Evolutionary conservation across 805 yeast genomes (phyloP), one percentile per base, ranked within the genome.

Genomic region (Candida palmyrensis): DNA sequence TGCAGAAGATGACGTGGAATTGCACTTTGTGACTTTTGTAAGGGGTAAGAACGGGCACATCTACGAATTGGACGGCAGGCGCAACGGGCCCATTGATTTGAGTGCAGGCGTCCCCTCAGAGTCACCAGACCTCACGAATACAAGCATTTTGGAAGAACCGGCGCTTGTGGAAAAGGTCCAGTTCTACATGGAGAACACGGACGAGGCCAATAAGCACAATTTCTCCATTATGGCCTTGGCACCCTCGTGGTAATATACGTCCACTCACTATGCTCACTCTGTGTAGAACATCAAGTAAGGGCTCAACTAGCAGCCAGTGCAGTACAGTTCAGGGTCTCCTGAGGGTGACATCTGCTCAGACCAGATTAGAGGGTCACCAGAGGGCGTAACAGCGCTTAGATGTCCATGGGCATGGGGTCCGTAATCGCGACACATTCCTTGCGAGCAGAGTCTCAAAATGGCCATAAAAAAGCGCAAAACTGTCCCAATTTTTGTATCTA

Each of bases 41-140:
- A 77, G 73, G 45, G 68, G 71, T 16, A 69, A 75, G 41, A 75
- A 73, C 6, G 22, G 22, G n/a, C 75, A 74, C 38, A 50, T 90
- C 14, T 85, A 76, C 48, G 97, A 90, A 57, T 67, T 90, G 22
- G 98, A 90, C 51, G 98, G 98, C 1, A 71, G 97, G 42, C 68
- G 94, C 42, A 57, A 57, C 22, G 92, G 95, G 0, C 87, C 96
- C 0, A 66, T 80, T 22, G 76, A 72, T 38, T 59, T 87, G 25
- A 88, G 71, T 0, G 79, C 4, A 33, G 44, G 39, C 1, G 40
- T 51, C 1, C 26, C 33, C 5, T 47, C 57, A 5, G 52, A 47
- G 2, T 62, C 58, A 3, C 52, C 42, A 4, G 41, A 47, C 1
- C n/a, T n/a, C n/a, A n/a, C n/a, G n/a, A n/a, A n/a, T n/a, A n/a